phyloP scores from a whole-genome alignment of 2,329 filamentous ascomycete species.

The Purpureocillium takamizusanense region DNA sequence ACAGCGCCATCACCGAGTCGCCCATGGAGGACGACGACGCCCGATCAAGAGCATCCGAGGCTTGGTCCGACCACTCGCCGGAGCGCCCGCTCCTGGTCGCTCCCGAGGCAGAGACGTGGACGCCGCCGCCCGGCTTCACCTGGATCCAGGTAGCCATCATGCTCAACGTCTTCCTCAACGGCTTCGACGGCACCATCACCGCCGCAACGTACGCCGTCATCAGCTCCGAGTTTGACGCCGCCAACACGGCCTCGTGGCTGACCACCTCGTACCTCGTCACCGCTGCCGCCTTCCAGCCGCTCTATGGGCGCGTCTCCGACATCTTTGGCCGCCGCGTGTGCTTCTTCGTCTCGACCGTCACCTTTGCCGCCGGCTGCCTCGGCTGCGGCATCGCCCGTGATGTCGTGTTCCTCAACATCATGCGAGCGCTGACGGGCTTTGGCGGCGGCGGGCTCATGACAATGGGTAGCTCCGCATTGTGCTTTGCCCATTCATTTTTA shows the following conservation, averaged over 20 bases:
- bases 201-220: constrained; percentile 67
- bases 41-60: not conserved
- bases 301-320: constrained; percentile 64
- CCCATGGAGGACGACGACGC: not conserved
- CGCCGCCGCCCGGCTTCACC: constrained; percentile 40
- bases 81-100: constrained; percentile 14
- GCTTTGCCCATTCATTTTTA: not conserved
- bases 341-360: constrained; percentile 54
- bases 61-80: not conserved
- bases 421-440: constrained; percentile 58
- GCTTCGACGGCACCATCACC: constrained; percentile 66
- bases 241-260: constrained; percentile 66
- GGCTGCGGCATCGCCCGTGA: constrained; percentile 54
- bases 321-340: constrained; percentile 55
- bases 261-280: constrained; percentile 66
- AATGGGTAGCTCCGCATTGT: constrained; percentile 42
- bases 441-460: constrained; percentile 62
- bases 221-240: constrained; percentile 63
- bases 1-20: no score
- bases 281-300: constrained; percentile 61
- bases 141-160: constrained; percentile 55
- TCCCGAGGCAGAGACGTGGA: constrained; percentile 26
- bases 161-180: constrained; percentile 55
- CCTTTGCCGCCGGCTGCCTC: constrained; percentile 54
- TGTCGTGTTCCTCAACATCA: constrained; percentile 51